Conservation (phyloP, 257 asterid species). For the Ehretia macrophylla region DNA sequence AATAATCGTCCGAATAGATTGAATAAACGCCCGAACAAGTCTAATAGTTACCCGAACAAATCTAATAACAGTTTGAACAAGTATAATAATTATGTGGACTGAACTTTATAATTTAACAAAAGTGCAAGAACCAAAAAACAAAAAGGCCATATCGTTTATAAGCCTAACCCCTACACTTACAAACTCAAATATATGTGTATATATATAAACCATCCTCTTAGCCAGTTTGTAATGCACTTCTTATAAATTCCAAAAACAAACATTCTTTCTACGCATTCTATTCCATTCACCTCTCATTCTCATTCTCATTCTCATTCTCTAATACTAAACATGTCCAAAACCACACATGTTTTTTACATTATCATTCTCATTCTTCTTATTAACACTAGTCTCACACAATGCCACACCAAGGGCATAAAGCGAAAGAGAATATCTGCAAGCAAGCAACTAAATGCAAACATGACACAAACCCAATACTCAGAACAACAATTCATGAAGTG, state of each 20-base stretch:
- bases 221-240: slow-evolving; percentile 15
- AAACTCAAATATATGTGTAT: slow-evolving; percentile 2
- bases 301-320: slow-evolving; percentile 4
- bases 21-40: no score
- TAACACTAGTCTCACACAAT: slow-evolving; percentile 12
- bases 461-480: slow-evolving; percentile 48
- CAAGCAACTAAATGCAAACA: slow-evolving; percentile 32
- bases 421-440: slow-evolving; percentile 25
- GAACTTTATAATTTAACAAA: no score
- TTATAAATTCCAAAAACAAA: slow-evolving; percentile 14
- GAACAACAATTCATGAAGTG: slow-evolving; percentile 80
- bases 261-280: slow-evolving; percentile 1
- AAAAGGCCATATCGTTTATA: no score
- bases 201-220: slow-evolving; percentile 8
- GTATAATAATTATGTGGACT: no score
- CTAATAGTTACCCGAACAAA: no score
- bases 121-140: no score
- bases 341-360: slow-evolving; percentile 13
- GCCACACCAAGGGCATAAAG: slow-evolving; percentile 56
- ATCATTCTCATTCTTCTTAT: slow-evolving; percentile 23
- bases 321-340: slow-evolving; percentile 24
- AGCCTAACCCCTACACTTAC: no score
- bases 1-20: no score
- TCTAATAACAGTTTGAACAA: no score
- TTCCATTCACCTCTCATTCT: neutral